These are phyloP conservation scores for Peniophora sp. DNA, from an alignment of 1,284 basidiomycete species.

Conservation along the genomic window DNA sequence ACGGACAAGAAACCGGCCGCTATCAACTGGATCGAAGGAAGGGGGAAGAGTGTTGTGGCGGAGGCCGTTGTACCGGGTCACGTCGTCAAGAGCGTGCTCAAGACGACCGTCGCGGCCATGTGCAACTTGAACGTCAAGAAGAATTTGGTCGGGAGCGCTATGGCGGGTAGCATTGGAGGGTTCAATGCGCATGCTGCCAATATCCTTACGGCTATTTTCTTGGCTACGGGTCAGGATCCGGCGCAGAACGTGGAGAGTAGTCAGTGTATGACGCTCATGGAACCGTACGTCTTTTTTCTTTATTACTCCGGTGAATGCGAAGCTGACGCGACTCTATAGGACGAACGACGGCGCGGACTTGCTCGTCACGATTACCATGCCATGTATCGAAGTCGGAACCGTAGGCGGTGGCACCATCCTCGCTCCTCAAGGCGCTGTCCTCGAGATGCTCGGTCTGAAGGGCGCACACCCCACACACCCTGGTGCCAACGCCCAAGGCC, in stretches of 20 bases:
- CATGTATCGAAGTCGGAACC: conserved; percentile 93
- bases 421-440: conserved; percentile 80
- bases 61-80: conserved; percentile 91
- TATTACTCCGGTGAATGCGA: conserved; percentile 5
- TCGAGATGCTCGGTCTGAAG: conserved; percentile 87
- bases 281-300: conserved; percentile 60
- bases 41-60: conserved; percentile 96
- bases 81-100: conserved; percentile 85
- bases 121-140: conserved; percentile 96
- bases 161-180: conserved; percentile 96
- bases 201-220: conserved; percentile 92
- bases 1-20: conserved; percentile 99
- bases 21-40: conserved; percentile 99
- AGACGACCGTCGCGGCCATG: conserved; percentile 89
- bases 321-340: conserved; percentile 27
- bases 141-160: conserved; percentile 95
- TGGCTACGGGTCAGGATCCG: conserved; percentile 98
- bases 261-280: conserved; percentile 98
- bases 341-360: conserved; percentile 88
- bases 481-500: conserved; percentile 79
- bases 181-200: conserved; percentile 99
- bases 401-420: conserved; percentile 95
- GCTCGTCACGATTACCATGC: conserved; percentile 90
- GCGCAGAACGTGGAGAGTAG: conserved; percentile 99
- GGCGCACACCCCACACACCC: conserved; percentile 81